Conservation (phyloP, 2,329 filamentous ascomycete species). For the Trichophyton verrucosum region DNA sequence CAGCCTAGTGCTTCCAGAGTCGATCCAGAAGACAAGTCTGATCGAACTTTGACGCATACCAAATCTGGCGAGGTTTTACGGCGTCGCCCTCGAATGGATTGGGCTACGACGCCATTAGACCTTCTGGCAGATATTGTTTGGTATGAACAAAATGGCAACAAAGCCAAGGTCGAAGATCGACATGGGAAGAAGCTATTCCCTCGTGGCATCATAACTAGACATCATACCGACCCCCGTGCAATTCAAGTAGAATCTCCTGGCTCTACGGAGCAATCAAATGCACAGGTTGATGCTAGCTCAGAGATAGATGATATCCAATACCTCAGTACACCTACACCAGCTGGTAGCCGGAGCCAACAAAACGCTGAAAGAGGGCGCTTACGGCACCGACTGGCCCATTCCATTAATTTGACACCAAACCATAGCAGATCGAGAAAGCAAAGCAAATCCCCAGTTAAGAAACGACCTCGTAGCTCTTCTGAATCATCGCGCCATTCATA, state of each 20-base stretch:
- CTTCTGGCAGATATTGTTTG: slow-evolving; percentile 83
- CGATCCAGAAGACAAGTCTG: background rate
- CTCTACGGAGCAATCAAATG: background rate
- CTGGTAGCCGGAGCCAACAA: slow-evolving; percentile 18
- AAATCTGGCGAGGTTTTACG: slow-evolving; percentile 41
- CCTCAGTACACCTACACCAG: slow-evolving; percentile 31
- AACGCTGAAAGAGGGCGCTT: slow-evolving; percentile 42
- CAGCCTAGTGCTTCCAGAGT: slow-evolving; percentile 14
- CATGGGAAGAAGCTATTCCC: slow-evolving; percentile 58
- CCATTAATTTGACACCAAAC: slow-evolving; percentile 45
- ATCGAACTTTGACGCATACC: slow-evolving; percentile 1
- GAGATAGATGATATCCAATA: background rate
- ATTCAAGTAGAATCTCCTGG: background rate
- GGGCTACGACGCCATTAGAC: slow-evolving; percentile 72
- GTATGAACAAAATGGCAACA: slow-evolving; percentile 73
- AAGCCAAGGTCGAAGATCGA: slow-evolving; percentile 66
- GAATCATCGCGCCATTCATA: slow-evolving; percentile 47
- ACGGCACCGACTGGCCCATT: slow-evolving; percentile 47
- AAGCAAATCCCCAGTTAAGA: slow-evolving; percentile 32
- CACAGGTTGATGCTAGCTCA: background rate
- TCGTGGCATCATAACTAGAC: slow-evolving; percentile 16
- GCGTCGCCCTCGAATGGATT: slow-evolving; percentile 66
- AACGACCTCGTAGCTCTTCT: slow-evolving; percentile 36
- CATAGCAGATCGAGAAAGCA: slow-evolving; percentile 39
- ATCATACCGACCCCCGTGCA: background rate